Base-by-base conservation (phyloP, 345 rosid genomes). In the Eucalyptus urophylla region DNA sequence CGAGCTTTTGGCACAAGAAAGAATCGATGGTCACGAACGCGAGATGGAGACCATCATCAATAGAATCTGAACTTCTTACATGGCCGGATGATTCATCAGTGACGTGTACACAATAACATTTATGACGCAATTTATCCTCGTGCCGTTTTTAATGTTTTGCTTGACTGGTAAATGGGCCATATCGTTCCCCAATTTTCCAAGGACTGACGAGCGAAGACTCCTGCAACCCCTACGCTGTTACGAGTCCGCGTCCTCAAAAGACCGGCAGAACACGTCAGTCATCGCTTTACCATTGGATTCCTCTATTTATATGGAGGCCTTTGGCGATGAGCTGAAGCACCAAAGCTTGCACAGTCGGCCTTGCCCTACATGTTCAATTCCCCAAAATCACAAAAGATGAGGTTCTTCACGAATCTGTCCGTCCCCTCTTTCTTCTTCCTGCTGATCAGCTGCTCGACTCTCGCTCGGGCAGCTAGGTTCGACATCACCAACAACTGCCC, bases 401-500 rank as follows among this genome's bases (percentile, higher is more conserved):
- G 88, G 58, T 47, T 25, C 86, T 80, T 88, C 45, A 44, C 47
- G 19, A 76, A 44, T 31, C 50, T 89, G 24, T 53, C 86, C 80
- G 53, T 53, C 62, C n/a, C 88, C 56, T 29, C 86, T 49, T 53
- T 89, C 51, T 88, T 86, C 45, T 43, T 87, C 43, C 51, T 83
- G 0, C 14, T 83, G 4, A 29, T 86, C 45, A 19, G 45, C 83
- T 43, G 24, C 89, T 22, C 80, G 15, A 33, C 72, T 53, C 62
- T 44, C 53, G 45, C 67, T 8, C 22, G 37, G 29, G 91, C 91
- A 9, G 90, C 91, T 51, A 89, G 67, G 58, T 89, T 91, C 22
- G 90, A 47, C 12, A 21, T 91, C 58, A 80, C 21, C 47, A 90
- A 92, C 90, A 89, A 90, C 37, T 92, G 92, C 86, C 87, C 88